These are phyloP conservation scores for Malbranchea zuffiana DNA, from an alignment of 2,329 filamentous ascomycete species.

Conservation along the genomic window DNA sequence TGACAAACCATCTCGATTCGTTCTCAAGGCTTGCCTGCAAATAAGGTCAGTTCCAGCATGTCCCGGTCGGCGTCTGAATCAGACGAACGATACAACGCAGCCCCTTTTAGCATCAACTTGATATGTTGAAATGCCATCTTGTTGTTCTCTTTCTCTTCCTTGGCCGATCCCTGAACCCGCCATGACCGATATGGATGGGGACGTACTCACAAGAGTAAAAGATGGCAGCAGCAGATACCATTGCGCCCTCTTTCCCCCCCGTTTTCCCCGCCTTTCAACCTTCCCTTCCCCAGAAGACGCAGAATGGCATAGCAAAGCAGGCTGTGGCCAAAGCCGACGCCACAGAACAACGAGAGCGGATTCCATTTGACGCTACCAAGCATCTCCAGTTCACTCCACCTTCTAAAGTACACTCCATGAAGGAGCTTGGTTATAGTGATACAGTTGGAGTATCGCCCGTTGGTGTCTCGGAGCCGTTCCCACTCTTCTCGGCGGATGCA, in stretches of 20 bases:
- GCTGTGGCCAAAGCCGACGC: neutral
- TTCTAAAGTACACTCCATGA: constrained; percentile 47
- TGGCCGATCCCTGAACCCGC: neutral
- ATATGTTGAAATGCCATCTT: constrained; percentile 1
- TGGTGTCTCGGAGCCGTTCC: constrained; percentile 55
- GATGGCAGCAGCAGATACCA: constrained; percentile 18
- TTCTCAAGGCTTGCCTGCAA: too few relatives aligned
- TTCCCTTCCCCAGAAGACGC: constrained; percentile 3
- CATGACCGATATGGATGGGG: constrained; percentile 1
- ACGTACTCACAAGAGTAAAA: constrained; percentile 14
- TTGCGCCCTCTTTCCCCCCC: constrained; percentile 10
- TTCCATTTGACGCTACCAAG: constrained; percentile 43
- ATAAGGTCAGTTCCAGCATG: too few relatives aligned
- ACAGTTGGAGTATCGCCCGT: constrained; percentile 49
- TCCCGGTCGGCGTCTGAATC: neutral
- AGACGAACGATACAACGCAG: neutral
- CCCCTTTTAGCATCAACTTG: constrained; percentile 1
- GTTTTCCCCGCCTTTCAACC: constrained; percentile 12
- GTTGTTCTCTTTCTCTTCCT: neutral
- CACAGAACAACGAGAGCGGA: constrained; percentile 9
- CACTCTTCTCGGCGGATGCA: constrained; percentile 51
- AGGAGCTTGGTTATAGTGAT: constrained; percentile 47
- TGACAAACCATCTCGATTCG: too few relatives aligned
- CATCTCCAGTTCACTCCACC: constrained; percentile 46
- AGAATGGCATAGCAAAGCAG: constrained; percentile 2